Evolutionary conservation across 371 early-diverging fungal species (phyloP), one percentile per base, ranked within the genome.

Genomic region (Mortierella sp.): DNA sequence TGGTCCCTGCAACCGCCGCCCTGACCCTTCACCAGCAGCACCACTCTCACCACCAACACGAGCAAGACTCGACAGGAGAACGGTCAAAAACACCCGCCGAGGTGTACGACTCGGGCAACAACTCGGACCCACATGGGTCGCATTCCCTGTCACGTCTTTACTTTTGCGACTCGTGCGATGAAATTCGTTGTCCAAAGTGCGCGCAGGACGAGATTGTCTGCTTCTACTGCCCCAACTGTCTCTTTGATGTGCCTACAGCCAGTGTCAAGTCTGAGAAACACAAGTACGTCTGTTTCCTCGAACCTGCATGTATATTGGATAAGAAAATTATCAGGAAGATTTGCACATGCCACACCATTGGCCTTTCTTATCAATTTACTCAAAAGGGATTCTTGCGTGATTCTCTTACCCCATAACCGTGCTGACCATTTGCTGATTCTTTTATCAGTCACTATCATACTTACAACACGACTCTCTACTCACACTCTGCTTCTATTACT

Each of bases 171-270:
- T 93, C 95, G 79, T 98, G 97, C 88, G 92, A 93, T 78, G 92
- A 93, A 63, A 89, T 97, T 49, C 90, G 95, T 43, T 98, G 98
- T 88, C 90, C 94, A 46, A 91, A 90, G 21, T 98, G 98, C 83
- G 91, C 96, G 2, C 91, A 94, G 79, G 96, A 96, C 75, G 97
- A 97, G 81, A 94, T 97, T 10, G 94, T 95, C 7, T 96, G 95
- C 65, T 97, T 96, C 88, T 98, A 95, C 83, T 98, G 99, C 85
- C 97, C 99, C 11, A 97, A 96, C 84, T 98, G 98, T 80, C 91
- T 98, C 74, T 98, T 98, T 86, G 98, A 98, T 87, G 97, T 97
- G 18, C 97, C 98, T 5, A 95, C 96, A n/a, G 97, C 99, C 2
- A 95, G 96, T 81, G 98, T 97, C 38, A 97, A 97, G 81, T 93